Conservation (phyloP, 1,139 yeast species). For the Scheffersomyces cryptocercus region DNA sequence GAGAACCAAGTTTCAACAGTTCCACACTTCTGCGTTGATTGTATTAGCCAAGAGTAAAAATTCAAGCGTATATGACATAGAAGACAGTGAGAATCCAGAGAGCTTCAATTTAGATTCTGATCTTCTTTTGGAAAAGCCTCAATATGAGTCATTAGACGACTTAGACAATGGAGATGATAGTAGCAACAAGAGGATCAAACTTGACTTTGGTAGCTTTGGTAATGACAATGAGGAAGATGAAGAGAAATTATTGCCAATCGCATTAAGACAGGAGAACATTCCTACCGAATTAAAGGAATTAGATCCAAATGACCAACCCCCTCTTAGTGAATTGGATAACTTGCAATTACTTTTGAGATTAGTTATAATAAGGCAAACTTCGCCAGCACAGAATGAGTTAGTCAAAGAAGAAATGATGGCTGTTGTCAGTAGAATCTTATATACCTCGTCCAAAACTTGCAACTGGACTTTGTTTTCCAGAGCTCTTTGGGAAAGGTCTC, state of each 20-base stretch:
- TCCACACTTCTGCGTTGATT: constrained; percentile 71
- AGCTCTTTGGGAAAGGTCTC: constrained; percentile 88
- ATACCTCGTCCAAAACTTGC: constrained; percentile 41
- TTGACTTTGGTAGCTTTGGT: constrained; percentile 23
- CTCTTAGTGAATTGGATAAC: constrained; percentile 67
- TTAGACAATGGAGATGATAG: constrained; percentile 35
- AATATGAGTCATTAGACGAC: constrained; percentile 61
- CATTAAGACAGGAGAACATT: constrained; percentile 58
- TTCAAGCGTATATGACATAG: constrained; percentile 22
- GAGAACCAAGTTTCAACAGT: constrained; percentile 79
- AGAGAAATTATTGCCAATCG: constrained; percentile 57
- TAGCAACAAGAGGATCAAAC: constrained; percentile 41
- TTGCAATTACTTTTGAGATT: constrained; percentile 71
- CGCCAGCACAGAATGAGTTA: constrained; percentile 70
- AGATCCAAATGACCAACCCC: constrained; percentile 85
- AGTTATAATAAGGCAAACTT: constrained; percentile 62
- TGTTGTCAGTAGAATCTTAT: constrained; percentile 68
- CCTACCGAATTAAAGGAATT: constrained; percentile 55
- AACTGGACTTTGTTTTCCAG: constrained; percentile 83
- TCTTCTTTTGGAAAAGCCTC: constrained; percentile 72
- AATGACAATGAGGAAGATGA: constrained; percentile 21
- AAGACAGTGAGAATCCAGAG: constrained; percentile 42
- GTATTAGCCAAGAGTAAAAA: constrained; percentile 67
- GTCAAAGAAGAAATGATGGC: constrained; percentile 84
- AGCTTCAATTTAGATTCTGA: constrained; percentile 73